Evolutionary conservation across 2,329 filamentous ascomycete species (phyloP), one percentile per base, ranked within the genome.

Genomic region (Corinectria fuckeliana): DNA sequence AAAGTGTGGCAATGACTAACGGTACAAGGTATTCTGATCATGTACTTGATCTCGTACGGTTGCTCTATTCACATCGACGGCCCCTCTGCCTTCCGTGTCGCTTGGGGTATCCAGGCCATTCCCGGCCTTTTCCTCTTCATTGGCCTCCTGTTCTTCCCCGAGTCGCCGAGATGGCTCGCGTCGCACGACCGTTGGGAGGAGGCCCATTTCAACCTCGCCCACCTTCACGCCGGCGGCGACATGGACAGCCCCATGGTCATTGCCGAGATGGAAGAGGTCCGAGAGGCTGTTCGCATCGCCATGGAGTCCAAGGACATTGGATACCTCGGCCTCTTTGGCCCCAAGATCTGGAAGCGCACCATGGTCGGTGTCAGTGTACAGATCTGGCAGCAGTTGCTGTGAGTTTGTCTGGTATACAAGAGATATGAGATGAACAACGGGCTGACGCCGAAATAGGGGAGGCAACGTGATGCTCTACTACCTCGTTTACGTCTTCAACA

Each of bases 11-110:
- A 2, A 1, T 18, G 4, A 36, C 61, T 65, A 21, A 66, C 45
- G n/a, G 3, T 13, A 4, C 13, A 82, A 82, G 88, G 85, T 63
- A 89, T 89, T 64, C 71, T 89, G 58, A 87, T 89, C 75, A 89
- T 90, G 86, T 90, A 88, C 75, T 88, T 86, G 64, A 85, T 90
- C 72, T 85, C 82, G 6, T 88, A 87, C 64, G 89, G 85, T 44
- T 86, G 84, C 74, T 84, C 82, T 41, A 84, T 81, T 64, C 52
- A 55, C 41, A 81, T 90, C 54, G 61, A 77, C 0, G 83, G 85
- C 10, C 73, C 82, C 1, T 78, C 82, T 2, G 83, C 86, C 0
- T 91, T 88, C 80, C 78, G 87, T 32, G 80, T 87, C 2, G 85
- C 88, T 10, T 90, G 87, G 87, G 87, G 82, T 52, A 75, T 87